Base-by-base conservation (phyloP, 345 rosid species). In the Citrus glauca region DNA sequence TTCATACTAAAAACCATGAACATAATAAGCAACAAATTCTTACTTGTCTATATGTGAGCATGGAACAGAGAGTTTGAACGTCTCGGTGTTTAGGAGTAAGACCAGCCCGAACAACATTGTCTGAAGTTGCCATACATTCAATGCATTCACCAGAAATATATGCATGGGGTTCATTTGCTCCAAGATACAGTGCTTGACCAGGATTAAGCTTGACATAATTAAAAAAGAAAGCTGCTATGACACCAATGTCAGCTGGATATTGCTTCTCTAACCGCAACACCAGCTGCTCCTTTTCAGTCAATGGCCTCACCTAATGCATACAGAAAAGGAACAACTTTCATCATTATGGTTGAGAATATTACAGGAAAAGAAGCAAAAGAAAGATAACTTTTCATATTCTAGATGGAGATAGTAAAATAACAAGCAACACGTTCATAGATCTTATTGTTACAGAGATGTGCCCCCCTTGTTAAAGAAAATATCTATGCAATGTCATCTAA, bases 41-140 rank as follows among this genome's bases (percentile, higher is more conserved):
- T 86, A 97, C 99, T 93, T 86, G 98, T 79, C 90, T 94, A 84
- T 97, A 94, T 6, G 99, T 85, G 60, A 97, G 98, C 99, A 97
- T 97, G 74, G 99, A 93, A 77, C 97, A 94, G 35, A 94, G 96
- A 45, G 98, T 90, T 78, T 87, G 90, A 67, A 91, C 81, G 76
- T 97, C 99, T 77, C 93, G 88, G 75, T 86, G 88, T 83, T 97
- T 97, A 70, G 98, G 91, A 74, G 99, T 97, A 78, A 97, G 96
- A 75, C 99, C 99, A 79, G 99, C 99, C 60, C 99, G 90, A 55
- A 97, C 98, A 71, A 94, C 99, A 69, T 94, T 97, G 90, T 97
- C 98, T 28, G 99, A 97, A 63, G 99, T 91, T 25, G 98, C 99
- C 99, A 97, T 97, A 90, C 97, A 92, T 73, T 97, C 99, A 32